Percentiles rank a stretch among this genome's conserved stretches.
Evolutionary conservation across 345 rosid genomes (phyloP).

Genomic region (Cardiospermum halicacabum): DNA sequence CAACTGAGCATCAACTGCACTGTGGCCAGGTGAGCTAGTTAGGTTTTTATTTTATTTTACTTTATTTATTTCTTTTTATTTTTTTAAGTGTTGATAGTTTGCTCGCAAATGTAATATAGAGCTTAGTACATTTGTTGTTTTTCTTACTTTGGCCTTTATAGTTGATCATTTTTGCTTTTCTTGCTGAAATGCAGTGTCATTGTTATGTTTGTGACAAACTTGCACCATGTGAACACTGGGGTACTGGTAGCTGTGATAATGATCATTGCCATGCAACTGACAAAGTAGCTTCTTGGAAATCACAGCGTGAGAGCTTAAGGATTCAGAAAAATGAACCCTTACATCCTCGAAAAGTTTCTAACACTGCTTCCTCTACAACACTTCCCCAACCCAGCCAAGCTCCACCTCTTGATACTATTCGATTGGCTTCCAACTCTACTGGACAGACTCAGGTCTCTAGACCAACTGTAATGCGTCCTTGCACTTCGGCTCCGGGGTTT

Average conservation of each 20-base stretch:
- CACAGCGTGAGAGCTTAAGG: constrained; percentile 43
- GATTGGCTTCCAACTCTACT: constrained; percentile 7
- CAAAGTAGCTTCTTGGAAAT: constrained; percentile 56
- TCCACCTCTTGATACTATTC: constrained; percentile 13
- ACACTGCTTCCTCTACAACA: constrained; percentile 14
- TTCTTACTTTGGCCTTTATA: background rate
- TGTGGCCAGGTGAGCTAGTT: constrained; percentile 56
- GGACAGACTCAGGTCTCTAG: constrained; percentile 15
- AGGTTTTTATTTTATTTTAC: background rate
- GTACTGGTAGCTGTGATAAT: constrained; percentile 25
- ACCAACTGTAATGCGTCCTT: constrained; percentile 26
- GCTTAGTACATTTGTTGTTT: too few species aligned
- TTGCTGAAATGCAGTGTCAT: constrained; percentile 60
- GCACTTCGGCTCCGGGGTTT: constrained; percentile 37
- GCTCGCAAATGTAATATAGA: background rate
- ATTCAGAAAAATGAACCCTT: constrained; percentile 20
- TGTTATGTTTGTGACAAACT: constrained; percentile 82
- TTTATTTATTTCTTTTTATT: too few species aligned
- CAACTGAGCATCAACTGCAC: constrained; percentile 46
- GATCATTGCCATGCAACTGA: constrained; percentile 91
- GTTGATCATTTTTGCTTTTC: background rate
- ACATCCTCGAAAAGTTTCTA: constrained; percentile 22
- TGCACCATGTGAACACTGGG: constrained; percentile 77
- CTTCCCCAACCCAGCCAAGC: constrained; percentile 20
- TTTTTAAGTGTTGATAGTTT: background rate